phyloP scores from a whole-genome alignment of 1,284 basidiomycete species.

The Pseudozyma tsukubaensis region DNA sequence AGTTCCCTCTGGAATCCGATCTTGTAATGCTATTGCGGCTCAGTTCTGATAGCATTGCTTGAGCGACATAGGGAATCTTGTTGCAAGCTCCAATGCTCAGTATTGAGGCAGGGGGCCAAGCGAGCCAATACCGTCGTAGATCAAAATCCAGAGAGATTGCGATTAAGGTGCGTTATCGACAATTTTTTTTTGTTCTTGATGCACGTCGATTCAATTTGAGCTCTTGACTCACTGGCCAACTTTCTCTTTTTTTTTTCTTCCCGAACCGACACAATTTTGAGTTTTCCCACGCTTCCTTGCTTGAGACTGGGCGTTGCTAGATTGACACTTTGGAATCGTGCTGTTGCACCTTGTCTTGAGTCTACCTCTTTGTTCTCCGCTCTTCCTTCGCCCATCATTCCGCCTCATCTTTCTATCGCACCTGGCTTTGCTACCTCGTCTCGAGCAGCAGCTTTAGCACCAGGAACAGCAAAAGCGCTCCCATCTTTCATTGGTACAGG shows the following conservation, averaged over 20 bases:
- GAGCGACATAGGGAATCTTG: too few species aligned
- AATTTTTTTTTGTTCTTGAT: constrained; percentile 5
- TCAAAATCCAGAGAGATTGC: too few species aligned
- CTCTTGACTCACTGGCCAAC: constrained; percentile 4
- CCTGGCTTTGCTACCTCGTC: constrained; percentile 36
- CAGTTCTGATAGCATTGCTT: too few species aligned
- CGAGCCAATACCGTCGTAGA: too few species aligned
- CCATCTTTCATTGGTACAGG: constrained; percentile 21
- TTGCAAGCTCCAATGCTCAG: too few species aligned
- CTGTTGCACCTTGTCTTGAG: not conserved
- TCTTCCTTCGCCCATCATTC: constrained; percentile 29
- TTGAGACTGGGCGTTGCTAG: too few species aligned
- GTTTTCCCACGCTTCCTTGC: constrained; percentile 10
- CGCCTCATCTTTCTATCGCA: constrained; percentile 22
- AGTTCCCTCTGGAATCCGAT: too few species aligned
- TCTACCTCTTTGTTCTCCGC: constrained; percentile 1
- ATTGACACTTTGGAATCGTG: too few species aligned
- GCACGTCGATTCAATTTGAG: too few species aligned
- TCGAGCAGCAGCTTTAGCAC: constrained; percentile 34
- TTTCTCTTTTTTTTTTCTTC: constrained; percentile 16
- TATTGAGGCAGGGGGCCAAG: too few species aligned
- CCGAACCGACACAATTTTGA: constrained; percentile 1
- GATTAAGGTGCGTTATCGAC: too few species aligned
- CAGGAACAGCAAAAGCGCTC: constrained; percentile 4
- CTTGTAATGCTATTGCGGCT: too few species aligned